phyloP scores from a whole-genome alignment of 345 rosid genomes.

The Dipteronia dyeriana region DNA sequence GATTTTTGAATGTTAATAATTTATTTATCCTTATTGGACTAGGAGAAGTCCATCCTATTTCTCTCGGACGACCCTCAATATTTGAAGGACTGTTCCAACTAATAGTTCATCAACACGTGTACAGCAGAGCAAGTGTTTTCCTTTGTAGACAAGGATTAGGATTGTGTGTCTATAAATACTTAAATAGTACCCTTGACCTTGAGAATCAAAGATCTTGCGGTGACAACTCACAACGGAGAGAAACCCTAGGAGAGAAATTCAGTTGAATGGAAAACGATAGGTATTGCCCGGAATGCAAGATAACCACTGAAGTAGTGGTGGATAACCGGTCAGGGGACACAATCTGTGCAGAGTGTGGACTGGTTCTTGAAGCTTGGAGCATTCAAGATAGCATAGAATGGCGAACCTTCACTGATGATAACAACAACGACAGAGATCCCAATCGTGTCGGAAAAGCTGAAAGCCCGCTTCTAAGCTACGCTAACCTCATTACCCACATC shows the following conservation, averaged over 20 bases:
- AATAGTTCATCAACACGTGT: background rate
- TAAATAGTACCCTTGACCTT: background rate
- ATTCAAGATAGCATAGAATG: conserved; percentile 15
- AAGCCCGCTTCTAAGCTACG: background rate
- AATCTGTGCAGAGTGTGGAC: conserved; percentile 16
- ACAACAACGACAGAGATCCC: conserved; percentile 19
- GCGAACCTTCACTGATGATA: conserved; percentile 18
- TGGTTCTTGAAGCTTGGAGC: conserved; percentile 11
- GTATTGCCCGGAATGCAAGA: conserved; percentile 19
- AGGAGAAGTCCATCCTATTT: too few relatives aligned
- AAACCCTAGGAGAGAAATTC: background rate
- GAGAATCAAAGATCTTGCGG: too few relatives aligned
- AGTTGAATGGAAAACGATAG: background rate
- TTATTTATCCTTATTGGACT: too few relatives aligned
- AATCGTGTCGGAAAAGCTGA: conserved; percentile 1
- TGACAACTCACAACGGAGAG: too few relatives aligned
- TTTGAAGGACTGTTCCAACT: background rate
- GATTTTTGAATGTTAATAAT: too few relatives aligned
- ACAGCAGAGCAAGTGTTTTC: too few relatives aligned
- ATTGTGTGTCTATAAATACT: background rate
- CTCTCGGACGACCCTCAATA: too few relatives aligned
- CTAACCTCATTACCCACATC: conserved; percentile 9
- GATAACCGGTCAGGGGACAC: conserved; percentile 14
- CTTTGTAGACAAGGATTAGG: background rate
- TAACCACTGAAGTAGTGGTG: background rate